Base-by-base conservation (phyloP, 176 grass and related monocot genomes). In the Carex littledalei region DNA sequence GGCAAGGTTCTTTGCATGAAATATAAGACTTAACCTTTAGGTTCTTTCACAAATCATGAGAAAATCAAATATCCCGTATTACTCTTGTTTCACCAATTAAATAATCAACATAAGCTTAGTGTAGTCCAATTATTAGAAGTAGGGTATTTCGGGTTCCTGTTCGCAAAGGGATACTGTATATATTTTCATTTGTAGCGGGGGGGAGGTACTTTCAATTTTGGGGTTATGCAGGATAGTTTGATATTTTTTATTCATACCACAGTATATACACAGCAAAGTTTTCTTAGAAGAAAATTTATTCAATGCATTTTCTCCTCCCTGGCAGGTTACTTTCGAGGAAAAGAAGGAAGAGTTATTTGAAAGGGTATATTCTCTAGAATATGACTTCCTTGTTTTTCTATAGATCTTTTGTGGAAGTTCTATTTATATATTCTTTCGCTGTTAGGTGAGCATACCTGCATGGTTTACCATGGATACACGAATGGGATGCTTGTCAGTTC, bases 311-410 rank as follows among this genome's bases (percentile, higher is more conserved):
- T 16, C 4, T 83, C 20, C 62, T 90, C 15, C 31, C 56, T 18
- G 87, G 93, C 87, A 99, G 96, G 88, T 99, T 88, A 92, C 93
- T 58, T 99, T 99, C 63, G 96, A 95, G 4, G 91, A 99, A 84
- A 99, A 94, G 79, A 99, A 99, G 90, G 94, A 95, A 22, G 96
- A 99, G 60, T 71, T 99, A 77, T 99, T 95, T 93, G 96, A 99
- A 86, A 95, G 93, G 96, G 96, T 95, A 95, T 82, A 59, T 53
- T 77, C 68, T 72, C 57, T 86, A 18, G 49, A 26, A 54, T 63
- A 57, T 16, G 7, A 49, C 55, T 37, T 63, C 73, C 64, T 35
- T 67, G n/a, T 82, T 67, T 90, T 66, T 72, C 63, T 32, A 84
- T 78, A 55, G 50, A 57, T 57, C 15, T 34, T 78, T 73, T 82